Conservation (phyloP, 768 basidiomycete genomes). For the Exidia glandulosa region DNA sequence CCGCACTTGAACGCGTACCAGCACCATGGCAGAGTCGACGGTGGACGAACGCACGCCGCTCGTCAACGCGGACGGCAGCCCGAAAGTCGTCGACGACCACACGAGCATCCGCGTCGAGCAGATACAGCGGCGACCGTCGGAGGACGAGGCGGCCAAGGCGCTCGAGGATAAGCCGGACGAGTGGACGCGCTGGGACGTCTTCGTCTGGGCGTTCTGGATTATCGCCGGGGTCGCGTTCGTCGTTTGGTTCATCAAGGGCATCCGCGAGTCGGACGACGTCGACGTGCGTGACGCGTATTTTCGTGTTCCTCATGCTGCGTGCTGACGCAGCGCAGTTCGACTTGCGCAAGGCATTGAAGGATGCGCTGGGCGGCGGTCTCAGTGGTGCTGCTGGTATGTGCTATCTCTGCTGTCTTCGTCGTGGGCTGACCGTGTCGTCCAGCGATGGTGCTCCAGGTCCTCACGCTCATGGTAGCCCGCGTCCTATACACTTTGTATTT, state of each 20-base stretch:
- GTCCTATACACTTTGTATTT: not conserved
- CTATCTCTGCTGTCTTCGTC: not conserved
- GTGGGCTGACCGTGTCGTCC: slow-evolving; percentile 8
- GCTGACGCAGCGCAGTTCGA: slow-evolving; percentile 61
- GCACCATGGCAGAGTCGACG: not conserved
- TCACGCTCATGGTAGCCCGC: slow-evolving; percentile 78
- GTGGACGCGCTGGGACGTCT: not conserved
- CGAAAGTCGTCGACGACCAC: not conserved
- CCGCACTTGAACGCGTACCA: too few relatives aligned
- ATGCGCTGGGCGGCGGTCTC: slow-evolving; percentile 80
- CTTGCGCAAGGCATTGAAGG: slow-evolving; percentile 59
- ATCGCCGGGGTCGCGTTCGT: not conserved
- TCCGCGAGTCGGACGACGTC: slow-evolving; percentile 56
- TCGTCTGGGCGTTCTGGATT: not conserved
- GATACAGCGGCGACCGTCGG: not conserved
- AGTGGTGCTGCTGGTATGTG: slow-evolving; percentile 71
- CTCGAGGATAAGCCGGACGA: not conserved
- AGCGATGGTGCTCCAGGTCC: slow-evolving; percentile 93
- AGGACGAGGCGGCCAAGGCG: not conserved
- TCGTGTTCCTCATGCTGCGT: too few relatives aligned
- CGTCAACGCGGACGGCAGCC: not conserved
- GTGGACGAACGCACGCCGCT: not conserved
- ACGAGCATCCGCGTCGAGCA: not conserved
- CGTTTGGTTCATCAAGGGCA: slow-evolving; percentile 46
- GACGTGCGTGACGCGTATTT: slow-evolving; percentile 52